Base-by-base conservation (phyloP, 306 rosid genomes). In the Quillaja saponaria region DNA sequence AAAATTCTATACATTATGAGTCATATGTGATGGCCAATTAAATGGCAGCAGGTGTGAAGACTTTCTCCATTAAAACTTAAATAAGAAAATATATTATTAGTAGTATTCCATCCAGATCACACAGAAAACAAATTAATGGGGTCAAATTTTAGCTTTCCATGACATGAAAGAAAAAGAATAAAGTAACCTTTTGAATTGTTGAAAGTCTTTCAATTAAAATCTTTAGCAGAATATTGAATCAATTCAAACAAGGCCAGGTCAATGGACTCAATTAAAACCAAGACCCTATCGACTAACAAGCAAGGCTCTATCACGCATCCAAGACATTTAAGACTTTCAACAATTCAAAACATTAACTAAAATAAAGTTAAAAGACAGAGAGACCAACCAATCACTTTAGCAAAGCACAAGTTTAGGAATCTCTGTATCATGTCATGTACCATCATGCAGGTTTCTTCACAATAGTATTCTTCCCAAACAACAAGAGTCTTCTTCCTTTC, bases 221-320 rank as follows among this genome's bases (percentile, higher is more conserved):
- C 31, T 25, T 25, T 25, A 25, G 31, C 31, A 25, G 31, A 25
- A 25, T 2, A 25, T 25, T 25, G 4, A 63, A 16, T 66, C 42
- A 49, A 58, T 45, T 63, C 68, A 76, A 55, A 68, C 13, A 55
- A n/a, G 16, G 53, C 64, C 49, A 69, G 18, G 61, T 66, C 76
- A 76, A 63, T 11, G 46, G 21, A 61, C 12, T 11, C 53, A 12
- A 49, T 20, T n/a, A n/a, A n/a, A n/a, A n/a, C n/a, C n/a, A n/a
- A n/a, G n/a, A n/a, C n/a, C n/a, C n/a, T n/a, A n/a, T n/a, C n/a
- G n/a, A n/a, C n/a, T n/a, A n/a, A n/a, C n/a, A n/a, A n/a, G n/a
- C n/a, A n/a, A n/a, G n/a, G n/a, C n/a, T n/a, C n/a, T n/a, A 2
- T 13, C 35, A 10, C 21, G 42, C 63, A 9, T 15, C 47, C 34